Evolutionary conservation across 208 protist species (phyloP), one percentile per base, ranked within the genome.

Genomic region (Trypanosoma lewisi): DNA sequence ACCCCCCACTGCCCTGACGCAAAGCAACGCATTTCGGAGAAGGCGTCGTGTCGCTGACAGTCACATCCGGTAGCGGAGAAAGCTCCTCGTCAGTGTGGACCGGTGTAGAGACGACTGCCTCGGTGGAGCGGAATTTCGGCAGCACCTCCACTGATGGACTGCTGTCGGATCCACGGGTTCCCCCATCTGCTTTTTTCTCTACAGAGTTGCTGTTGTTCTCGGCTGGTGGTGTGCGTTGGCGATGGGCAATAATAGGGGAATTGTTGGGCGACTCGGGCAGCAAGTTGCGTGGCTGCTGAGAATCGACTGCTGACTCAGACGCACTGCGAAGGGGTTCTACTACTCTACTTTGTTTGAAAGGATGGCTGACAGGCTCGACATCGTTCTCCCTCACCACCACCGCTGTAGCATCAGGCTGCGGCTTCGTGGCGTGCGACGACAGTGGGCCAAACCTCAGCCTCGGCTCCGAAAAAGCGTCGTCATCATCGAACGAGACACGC

Each of bases 401-500:
- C 23, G n/a, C n/a, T n/a, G n/a, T n/a, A n/a, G n/a, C n/a, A n/a
- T 44, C 33, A 4, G 0, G 25, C 19, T 41, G 28, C 28, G 42
- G 1, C 9, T 27, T 9, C 25, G 42, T 16, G 7, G 45, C 44
- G 41, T 63, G 9, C 31, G 27, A 54, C 23, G 30, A 54, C 23
- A 21, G 9, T 31, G 34, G 9, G 28, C 31, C 6, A 62, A 62
- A 69, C 9, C 33, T 8, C 33, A 69, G 44, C 14, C 25, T 53
- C 37, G 63, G 63, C 45, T 62, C 63, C 25, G 41, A 54, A 34
- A 69, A 61, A 25, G 34, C 30, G 9, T 69, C 63, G 7, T 69
- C 63, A 2, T 61, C 44, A 14, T 55, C 44, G 37, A 69, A 69
- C 2, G 63, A 61, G 31, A 69, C 63, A 42, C 41, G 47, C 16